Evolutionary conservation across 441 rosid species (phyloP).

Genomic region (Adansonia gregorii): DNA sequence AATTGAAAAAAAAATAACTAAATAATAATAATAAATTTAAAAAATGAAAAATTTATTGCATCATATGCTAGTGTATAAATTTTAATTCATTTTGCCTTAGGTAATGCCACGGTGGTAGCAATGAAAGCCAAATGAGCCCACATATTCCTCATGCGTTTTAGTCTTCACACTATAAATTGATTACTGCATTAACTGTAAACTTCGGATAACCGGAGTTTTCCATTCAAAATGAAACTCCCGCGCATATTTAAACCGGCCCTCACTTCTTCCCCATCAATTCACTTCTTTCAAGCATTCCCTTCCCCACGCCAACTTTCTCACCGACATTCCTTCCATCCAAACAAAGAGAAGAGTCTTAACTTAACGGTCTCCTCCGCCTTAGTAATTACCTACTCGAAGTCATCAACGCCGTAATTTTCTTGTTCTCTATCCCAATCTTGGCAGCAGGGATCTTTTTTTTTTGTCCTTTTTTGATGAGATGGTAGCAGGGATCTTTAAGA

Average conservation of each 20-base stretch:
- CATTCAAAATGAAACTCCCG: not conserved
- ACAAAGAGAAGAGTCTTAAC: not conserved
- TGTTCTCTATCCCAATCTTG: slow-evolving; percentile 66
- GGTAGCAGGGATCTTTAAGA: no score
- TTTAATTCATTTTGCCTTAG: no score
- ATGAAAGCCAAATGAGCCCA: not conserved
- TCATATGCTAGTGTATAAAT: no score
- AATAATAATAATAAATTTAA: no score
- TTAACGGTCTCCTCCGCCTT: slow-evolving; percentile 38
- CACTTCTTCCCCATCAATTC: no score
- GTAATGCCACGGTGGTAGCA: no score
- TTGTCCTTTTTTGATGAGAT: no score
- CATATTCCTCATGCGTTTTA: not conserved
- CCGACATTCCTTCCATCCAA: not conserved
- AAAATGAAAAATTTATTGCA: no score
- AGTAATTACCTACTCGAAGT: slow-evolving; percentile 64
- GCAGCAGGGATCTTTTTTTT: slow-evolving; percentile 37
- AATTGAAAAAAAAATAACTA: no score
- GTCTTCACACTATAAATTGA: not conserved
- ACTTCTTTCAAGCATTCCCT: no score
- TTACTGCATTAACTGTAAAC: not conserved
- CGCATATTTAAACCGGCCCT: not conserved
- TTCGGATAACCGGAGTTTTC: no score
- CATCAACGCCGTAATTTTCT: slow-evolving; percentile 60
- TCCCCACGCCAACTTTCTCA: not conserved